Evolutionary conservation across 768 basidiomycete genomes (phyloP).

Genomic region (Leccinum arenicola): DNA sequence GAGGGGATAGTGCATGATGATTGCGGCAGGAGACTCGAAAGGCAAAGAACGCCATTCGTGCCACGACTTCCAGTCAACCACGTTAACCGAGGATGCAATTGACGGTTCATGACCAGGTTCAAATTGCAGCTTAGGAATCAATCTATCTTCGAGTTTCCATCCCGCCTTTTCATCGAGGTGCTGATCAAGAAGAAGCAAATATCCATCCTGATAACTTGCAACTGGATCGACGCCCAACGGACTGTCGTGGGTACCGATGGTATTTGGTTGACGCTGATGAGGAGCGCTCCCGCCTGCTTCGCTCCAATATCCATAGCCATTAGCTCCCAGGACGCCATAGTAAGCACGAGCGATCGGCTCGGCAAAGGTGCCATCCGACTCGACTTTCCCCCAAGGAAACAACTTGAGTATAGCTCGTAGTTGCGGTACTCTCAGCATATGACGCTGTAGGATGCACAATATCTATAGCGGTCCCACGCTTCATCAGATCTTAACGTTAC

Average conservation of each 20-base stretch:
- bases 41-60: conserved; percentile 46
- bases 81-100: conserved; percentile 26
- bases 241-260: neutral
- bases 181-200: conserved; percentile 31
- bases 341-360: conserved; percentile 35
- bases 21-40: conserved; percentile 40
- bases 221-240: conserved; percentile 8
- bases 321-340: conserved; percentile 37
- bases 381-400: conserved; percentile 44
- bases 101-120: conserved; percentile 25
- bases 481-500: conserved; percentile 3
- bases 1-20: conserved; percentile 45
- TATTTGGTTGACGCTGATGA: conserved; percentile 27
- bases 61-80: conserved; percentile 43
- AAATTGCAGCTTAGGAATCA: conserved; percentile 36
- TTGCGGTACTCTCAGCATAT: conserved; percentile 36
- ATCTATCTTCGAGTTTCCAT: conserved; percentile 36
- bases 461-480: neutral
- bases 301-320: conserved; percentile 43
- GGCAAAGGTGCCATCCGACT: conserved; percentile 40
- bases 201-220: conserved; percentile 32
- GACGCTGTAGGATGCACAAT: conserved; percentile 23
- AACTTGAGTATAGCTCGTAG: conserved; percentile 33
- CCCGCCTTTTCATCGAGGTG: conserved; percentile 31
- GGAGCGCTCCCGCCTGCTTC: conserved; percentile 33